Evolutionary conservation across 257 asterid species (phyloP), one percentile per base, ranked within the genome.

Genomic region (Plectranthus barbatus): DNA sequence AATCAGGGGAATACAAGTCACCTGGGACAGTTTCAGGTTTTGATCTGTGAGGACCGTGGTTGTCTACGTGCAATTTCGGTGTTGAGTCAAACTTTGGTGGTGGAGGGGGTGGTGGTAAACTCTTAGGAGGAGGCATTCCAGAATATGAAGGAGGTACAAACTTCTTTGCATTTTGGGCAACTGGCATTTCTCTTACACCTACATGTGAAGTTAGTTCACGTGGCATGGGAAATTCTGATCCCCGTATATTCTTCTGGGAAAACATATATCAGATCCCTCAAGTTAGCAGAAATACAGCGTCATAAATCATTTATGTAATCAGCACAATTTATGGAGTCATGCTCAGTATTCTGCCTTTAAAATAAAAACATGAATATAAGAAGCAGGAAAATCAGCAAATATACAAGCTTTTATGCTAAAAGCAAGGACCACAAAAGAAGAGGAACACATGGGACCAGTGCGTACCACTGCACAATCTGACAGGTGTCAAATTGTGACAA

Each of bases 221-320:
- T 64, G 84, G 85, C 90, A 66, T 75, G 66, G 76, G 76, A 72
- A 81, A 80, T 73, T 82, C 84, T 65, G 86, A 71, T 74, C 77
- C 92, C 96, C 85, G 99, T 69, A 82, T 65, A 58, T 58, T 70
- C 73, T 80, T 82, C 89, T 76, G 87, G 74, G 71, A 75, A 81
- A 72, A 59, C 72, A 69, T 60, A 66, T 76, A 84, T 55, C 79
- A 80, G 58, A 76, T 69, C 76, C 74, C 79, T 72, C 62, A 79
- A 70, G 78, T 74, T 72, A 77, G 80, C 77, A 61, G 39, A 67
- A 5, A 57, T 41, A 66, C 33, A 68, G 60, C 20, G 44, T 47
- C 41, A 63, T 44, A 66, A 65, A 19, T 51, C 52, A 63, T 29
- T 55, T n/a, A 68, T 44, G 66, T 33, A 64, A 48, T 40, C 40